These are phyloP conservation scores for Euphorbia lathyris DNA, from an alignment of 345 rosid genomes.

Conservation along the genomic window DNA sequence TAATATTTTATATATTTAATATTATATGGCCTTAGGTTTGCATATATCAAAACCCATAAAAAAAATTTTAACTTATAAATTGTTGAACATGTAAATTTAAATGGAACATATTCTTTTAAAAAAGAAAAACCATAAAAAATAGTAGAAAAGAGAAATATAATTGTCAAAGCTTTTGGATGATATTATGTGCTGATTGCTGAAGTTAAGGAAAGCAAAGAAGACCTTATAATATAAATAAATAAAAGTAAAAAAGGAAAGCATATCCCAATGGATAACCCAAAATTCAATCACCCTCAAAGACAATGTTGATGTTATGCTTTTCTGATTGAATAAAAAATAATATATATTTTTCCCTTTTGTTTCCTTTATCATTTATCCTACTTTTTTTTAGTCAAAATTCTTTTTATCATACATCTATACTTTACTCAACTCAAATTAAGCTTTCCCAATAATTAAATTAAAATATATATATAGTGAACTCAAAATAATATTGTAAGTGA, in stretches of 20 bases:
- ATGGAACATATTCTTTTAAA: no score
- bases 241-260: background rate
- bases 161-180: background rate
- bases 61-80: no score
- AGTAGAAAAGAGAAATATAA: no score
- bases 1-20: no score
- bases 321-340: background rate
- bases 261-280: conserved; percentile 1
- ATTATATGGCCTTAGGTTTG: no score
- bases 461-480: no score
- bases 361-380: background rate
- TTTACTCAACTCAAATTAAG: no score
- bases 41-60: no score
- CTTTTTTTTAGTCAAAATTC: background rate
- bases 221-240: background rate
- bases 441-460: no score
- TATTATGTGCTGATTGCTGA: background rate
- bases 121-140: no score
- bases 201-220: background rate
- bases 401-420: no score
- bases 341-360: background rate
- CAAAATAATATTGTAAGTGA: background rate
- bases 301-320: background rate
- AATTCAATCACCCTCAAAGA: background rate
- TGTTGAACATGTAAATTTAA: no score